phyloP scores from a whole-genome alignment of 805 yeast species.

The Millerozyma miso region DNA sequence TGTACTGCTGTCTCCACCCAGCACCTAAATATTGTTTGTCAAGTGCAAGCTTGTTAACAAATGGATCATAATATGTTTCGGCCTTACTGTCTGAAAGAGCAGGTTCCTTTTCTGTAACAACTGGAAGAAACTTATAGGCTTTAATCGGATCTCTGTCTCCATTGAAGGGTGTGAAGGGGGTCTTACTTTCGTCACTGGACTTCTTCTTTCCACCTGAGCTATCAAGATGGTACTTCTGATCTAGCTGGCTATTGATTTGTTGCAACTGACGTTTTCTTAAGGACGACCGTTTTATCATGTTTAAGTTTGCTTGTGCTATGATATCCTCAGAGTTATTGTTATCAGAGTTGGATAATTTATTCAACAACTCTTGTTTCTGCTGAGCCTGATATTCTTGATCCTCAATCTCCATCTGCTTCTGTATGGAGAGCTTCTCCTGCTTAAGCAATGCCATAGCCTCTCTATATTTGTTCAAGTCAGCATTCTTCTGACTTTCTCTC shows the following conservation, averaged over 20 bases:
- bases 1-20: conserved; percentile 72
- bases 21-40: conserved; percentile 75
- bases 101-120: conserved; percentile 20
- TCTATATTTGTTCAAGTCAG: conserved; percentile 68
- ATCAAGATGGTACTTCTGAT: conserved; percentile 31
- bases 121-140: conserved; percentile 44
- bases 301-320: conserved; percentile 32
- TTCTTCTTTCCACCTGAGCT: conserved; percentile 24
- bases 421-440: conserved; percentile 67
- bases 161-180: conserved; percentile 90
- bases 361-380: conserved; percentile 39
- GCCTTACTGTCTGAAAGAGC: conserved; percentile 17
- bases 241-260: conserved; percentile 55
- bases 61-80: conserved; percentile 42
- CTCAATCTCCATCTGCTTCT: conserved; percentile 52
- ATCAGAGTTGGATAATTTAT: conserved; percentile 29
- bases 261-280: conserved; percentile 59
- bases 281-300: conserved; percentile 55
- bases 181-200: conserved; percentile 17
- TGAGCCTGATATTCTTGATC: conserved; percentile 37
- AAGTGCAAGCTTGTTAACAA: conserved; percentile 46
- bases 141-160: conserved; percentile 70
- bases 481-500: conserved; percentile 53
- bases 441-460: conserved; percentile 45
- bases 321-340: conserved; percentile 34